These are phyloP conservation scores for Fusarium tjaetaba DNA, from an alignment of 2,329 filamentous ascomycete genomes.

Conservation along the genomic window DNA sequence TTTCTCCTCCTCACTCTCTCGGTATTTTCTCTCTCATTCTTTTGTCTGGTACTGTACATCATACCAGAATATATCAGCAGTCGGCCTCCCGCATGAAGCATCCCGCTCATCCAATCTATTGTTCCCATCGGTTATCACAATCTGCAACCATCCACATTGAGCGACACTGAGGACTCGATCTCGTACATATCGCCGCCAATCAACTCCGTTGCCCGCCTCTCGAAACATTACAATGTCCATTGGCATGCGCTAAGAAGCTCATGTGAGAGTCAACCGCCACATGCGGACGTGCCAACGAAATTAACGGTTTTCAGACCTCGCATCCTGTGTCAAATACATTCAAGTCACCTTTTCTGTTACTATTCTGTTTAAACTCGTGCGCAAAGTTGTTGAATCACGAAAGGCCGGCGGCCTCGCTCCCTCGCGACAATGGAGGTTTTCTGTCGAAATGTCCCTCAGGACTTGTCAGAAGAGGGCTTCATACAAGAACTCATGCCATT, in stretches of 20 bases:
- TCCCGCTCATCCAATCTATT: neutral
- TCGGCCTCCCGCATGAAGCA: slow-evolving; percentile 31
- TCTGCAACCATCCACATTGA: neutral
- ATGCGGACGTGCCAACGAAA: neutral
- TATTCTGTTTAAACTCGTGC: neutral
- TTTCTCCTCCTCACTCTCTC: neutral
- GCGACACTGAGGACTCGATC: neutral
- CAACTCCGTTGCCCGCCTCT: neutral
- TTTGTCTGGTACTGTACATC: neutral
- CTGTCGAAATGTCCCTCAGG: slow-evolving; percentile 54
- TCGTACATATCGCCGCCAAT: neutral
- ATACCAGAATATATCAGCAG: neutral
- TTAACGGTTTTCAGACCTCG: neutral
- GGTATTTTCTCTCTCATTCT: neutral
- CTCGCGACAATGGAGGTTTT: slow-evolving; percentile 57
- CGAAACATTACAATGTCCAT: neutral
- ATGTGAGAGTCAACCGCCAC: neutral
- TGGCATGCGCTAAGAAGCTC: neutral
- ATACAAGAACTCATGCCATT: slow-evolving; percentile 51
- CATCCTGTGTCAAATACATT: neutral
- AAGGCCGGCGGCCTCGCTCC: neutral
- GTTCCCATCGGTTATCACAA: neutral
- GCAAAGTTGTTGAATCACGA: neutral
- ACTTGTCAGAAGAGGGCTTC: slow-evolving; percentile 53
- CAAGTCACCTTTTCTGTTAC: rapidly evolving